Evolutionary conservation across 345 rosid genomes (phyloP).

Genomic region (Citrus mangshanensis): DNA sequence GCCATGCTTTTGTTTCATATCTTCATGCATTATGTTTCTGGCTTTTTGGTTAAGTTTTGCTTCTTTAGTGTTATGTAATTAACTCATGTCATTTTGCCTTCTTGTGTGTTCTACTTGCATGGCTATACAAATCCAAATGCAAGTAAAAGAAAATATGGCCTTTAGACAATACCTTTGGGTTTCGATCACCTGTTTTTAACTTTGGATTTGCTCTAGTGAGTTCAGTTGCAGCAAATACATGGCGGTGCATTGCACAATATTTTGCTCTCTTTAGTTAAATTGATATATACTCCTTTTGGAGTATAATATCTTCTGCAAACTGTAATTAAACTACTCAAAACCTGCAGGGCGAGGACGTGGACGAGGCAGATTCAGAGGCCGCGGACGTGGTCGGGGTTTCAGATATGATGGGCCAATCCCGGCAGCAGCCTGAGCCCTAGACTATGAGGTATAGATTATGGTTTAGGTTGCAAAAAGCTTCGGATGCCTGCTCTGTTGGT

Average conservation of each 20-base stretch:
- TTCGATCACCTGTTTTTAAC: neutral
- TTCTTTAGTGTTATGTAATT: neutral
- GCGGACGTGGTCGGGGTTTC: conserved; percentile 18
- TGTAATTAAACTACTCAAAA: neutral
- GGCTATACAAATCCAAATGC: neutral
- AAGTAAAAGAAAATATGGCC: too few relatives aligned
- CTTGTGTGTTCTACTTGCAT: neutral
- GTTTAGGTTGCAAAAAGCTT: conserved; percentile 15
- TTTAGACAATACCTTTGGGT: neutral
- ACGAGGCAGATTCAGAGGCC: conserved; percentile 18
- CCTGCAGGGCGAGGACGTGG: conserved; percentile 21
- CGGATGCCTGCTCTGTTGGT: conserved; percentile 27
- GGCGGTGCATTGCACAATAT: neutral
- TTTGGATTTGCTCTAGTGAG: neutral
- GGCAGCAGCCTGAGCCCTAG: conserved; percentile 8
- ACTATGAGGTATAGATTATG: conserved; percentile 4
- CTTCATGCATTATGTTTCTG: too few relatives aligned
- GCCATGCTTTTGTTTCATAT: too few relatives aligned
- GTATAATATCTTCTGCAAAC: neutral
- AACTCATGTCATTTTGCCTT: neutral
- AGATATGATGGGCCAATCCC: conserved; percentile 16
- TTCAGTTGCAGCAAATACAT: neutral
- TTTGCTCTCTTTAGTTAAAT: neutral
- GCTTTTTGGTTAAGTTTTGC: neutral
- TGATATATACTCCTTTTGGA: neutral